Conservation (phyloP, 176 grass and related monocot genomes). For the Aegilops umbellulata region DNA sequence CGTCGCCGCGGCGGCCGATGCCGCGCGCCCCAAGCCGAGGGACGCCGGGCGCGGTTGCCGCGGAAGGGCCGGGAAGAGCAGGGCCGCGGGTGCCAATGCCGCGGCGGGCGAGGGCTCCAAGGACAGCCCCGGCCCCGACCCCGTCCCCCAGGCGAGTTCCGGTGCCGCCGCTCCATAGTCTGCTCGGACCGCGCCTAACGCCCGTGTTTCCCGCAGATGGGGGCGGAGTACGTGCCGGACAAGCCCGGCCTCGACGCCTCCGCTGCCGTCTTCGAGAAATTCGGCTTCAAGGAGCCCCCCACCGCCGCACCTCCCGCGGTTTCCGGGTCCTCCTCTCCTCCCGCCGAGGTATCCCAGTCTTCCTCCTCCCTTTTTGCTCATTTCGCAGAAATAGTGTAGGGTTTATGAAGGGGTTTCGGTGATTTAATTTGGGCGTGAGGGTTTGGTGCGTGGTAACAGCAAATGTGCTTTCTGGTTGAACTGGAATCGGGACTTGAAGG, state of each 20-base stretch:
- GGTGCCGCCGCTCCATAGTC: not conserved
- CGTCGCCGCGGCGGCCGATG: too few species aligned
- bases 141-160: constrained; percentile 18
- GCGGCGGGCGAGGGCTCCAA: constrained; percentile 10
- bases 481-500: too few species aligned
- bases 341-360: too few species aligned
- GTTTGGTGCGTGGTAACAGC: too few species aligned
- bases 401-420: too few species aligned
- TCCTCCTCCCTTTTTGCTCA: too few species aligned
- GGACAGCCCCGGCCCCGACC: constrained; percentile 13
- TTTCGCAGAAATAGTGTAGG: too few species aligned
- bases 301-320: constrained; percentile 30
- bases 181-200: not conserved
- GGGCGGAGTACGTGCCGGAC: constrained; percentile 78
- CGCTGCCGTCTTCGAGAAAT: constrained; percentile 77
- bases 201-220: constrained; percentile 3
- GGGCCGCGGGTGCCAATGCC: constrained; percentile 20
- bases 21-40: too few species aligned
- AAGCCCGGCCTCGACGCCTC: constrained; percentile 59
- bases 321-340: not conserved
- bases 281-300: constrained; percentile 61
- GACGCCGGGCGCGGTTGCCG: too few species aligned
- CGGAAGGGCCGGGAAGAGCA: constrained; percentile 38
- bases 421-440: constrained; percentile 38
- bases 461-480: too few species aligned